Conservation (phyloP, 768 basidiomycete genomes). For the Atractiella rhizophila region DNA sequence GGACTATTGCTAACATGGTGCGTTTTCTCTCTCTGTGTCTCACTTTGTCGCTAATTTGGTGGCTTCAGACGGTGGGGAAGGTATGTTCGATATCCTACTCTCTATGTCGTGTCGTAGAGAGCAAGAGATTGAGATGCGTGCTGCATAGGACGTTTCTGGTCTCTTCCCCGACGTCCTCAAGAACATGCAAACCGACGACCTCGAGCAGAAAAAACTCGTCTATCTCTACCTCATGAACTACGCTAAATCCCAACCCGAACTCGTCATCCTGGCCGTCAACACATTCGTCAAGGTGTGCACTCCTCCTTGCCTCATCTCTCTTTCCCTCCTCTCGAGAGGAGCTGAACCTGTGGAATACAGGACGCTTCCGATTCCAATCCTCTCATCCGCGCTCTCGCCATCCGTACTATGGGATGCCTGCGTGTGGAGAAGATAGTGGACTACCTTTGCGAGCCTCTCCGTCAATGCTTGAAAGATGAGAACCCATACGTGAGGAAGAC, state of each 20-base stretch:
- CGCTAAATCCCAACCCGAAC: slow-evolving; percentile 92
- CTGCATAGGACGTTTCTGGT: slow-evolving; percentile 27
- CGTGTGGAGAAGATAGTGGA: slow-evolving; percentile 98
- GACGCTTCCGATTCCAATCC: slow-evolving; percentile 93
- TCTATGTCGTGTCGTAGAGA: neutral
- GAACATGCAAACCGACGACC: slow-evolving; percentile 94
- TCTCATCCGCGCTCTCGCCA: slow-evolving; percentile 79
- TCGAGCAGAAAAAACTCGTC: slow-evolving; percentile 99
- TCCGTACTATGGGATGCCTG: slow-evolving; percentile 90
- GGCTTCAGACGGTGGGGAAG: slow-evolving; percentile 98
- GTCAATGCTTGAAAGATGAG: slow-evolving; percentile 74
- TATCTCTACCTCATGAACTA: slow-evolving; percentile 63
- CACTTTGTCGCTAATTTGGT: slow-evolving; percentile 82
- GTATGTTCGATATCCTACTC: neutral
- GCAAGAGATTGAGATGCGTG: neutral
- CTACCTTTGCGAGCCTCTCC: slow-evolving; percentile 85
- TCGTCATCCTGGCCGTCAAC: slow-evolving; percentile 94
- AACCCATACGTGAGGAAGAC: slow-evolving; percentile 98
- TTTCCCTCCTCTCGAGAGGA: neutral
- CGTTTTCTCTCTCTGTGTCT: neutral
- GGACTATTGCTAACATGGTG: slow-evolving; percentile 15
- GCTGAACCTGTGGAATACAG: slow-evolving; percentile 23
- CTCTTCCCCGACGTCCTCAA: slow-evolving; percentile 95
- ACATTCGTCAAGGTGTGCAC: slow-evolving; percentile 50
- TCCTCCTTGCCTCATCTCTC: neutral